Conservation (phyloP, 2,329 filamentous ascomycete genomes). For the Ophiostoma australiae region DNA sequence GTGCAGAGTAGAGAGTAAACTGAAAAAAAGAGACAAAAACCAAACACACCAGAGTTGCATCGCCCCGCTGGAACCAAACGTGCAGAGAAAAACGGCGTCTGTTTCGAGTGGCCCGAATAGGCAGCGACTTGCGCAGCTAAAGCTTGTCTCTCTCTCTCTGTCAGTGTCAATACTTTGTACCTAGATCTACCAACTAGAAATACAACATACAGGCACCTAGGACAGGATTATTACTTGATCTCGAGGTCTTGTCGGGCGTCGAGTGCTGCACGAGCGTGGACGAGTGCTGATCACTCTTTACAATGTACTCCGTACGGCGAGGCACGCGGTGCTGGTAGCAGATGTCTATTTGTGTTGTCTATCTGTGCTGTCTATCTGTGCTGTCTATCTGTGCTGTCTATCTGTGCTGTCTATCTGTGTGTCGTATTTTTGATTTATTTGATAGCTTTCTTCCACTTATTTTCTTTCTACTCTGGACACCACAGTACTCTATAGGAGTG, state of each 20-base stretch:
- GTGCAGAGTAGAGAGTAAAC: too few species aligned
- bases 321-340: background rate
- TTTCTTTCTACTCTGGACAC: too few species aligned
- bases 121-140: conserved; percentile 6
- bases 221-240: background rate
- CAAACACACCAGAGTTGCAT: background rate
- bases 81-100: background rate
- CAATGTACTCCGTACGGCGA: background rate
- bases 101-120: conserved; percentile 8
- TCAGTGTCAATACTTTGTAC: background rate
- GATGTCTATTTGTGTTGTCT: background rate
- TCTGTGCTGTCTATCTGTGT: too few species aligned
- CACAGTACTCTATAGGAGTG: too few species aligned
- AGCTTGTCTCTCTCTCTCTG: background rate
- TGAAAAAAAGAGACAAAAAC: too few species aligned
- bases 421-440: too few species aligned
- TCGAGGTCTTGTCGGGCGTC: background rate
- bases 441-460: too few species aligned
- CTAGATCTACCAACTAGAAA: background rate
- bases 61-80: conserved; percentile 8
- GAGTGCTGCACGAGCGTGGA: background rate
- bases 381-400: too few species aligned
- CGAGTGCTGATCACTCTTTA: background rate
- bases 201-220: background rate
- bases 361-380: too few species aligned